phyloP scores from a whole-genome alignment of 2,329 filamentous ascomycete species.

The Trichoderma sp. region DNA sequence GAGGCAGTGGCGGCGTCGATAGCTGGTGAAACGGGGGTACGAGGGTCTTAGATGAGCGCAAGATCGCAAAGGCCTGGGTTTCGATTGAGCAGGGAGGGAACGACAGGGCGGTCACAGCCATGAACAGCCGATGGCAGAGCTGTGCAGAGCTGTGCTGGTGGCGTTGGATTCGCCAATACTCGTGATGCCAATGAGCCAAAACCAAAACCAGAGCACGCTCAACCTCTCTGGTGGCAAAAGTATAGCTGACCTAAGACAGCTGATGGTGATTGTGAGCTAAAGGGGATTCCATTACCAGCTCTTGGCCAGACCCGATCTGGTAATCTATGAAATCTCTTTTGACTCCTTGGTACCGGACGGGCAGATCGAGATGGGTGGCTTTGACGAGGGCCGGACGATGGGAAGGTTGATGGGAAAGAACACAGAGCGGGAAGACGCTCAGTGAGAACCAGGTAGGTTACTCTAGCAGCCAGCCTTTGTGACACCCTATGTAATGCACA shows the following conservation, averaged over 20 bases:
- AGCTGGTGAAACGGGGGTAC: not conserved
- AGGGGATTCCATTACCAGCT: slow-evolving; percentile 13
- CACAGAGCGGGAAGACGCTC: slow-evolving; percentile 4
- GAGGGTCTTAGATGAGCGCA: slow-evolving; percentile 24
- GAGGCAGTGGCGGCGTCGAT: slow-evolving; percentile 37
- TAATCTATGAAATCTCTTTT: slow-evolving; percentile 11
- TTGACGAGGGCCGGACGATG: not conserved
- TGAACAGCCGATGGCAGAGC: slow-evolving; percentile 26
- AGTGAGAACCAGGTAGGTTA: not conserved
- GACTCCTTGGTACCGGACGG: not conserved
- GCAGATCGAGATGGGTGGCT: not conserved
- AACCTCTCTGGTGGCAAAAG: slow-evolving; percentile 8
- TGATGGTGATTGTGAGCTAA: slow-evolving; percentile 6
- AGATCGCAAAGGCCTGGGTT: slow-evolving; percentile 33
- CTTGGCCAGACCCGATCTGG: slow-evolving; percentile 8
- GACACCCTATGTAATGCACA: not conserved
- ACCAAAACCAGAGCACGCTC: not conserved
- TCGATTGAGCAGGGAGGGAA: slow-evolving; percentile 32
- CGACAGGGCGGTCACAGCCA: slow-evolving; percentile 33
- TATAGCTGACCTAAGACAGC: slow-evolving; percentile 18
- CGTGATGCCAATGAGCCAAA: not conserved
- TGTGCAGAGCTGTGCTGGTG: slow-evolving; percentile 3
- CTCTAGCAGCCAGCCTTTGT: slow-evolving; percentile 8
- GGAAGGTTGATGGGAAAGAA: not conserved
- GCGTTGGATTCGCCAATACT: slow-evolving; percentile 6